Conservation (phyloP, 2,329 filamentous ascomycete genomes). For the Penicillium glabrum region DNA sequence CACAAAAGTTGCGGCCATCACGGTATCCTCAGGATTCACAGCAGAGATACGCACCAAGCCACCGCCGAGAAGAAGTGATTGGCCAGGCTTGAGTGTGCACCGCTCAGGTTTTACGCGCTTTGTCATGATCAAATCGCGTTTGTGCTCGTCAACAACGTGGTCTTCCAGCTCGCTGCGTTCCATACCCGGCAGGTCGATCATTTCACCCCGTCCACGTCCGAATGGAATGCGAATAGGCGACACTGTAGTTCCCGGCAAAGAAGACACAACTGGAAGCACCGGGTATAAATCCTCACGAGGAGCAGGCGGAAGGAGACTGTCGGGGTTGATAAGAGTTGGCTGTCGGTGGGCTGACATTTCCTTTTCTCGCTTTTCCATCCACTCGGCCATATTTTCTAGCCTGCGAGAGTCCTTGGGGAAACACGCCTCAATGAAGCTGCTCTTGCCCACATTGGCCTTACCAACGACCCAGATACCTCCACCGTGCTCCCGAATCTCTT, state of each 20-base stretch:
- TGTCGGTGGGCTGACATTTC: constrained; percentile 13
- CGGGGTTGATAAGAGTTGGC: constrained; percentile 23
- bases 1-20: constrained; percentile 85
- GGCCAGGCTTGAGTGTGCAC: constrained; percentile 68
- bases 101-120: constrained; percentile 72
- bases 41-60: constrained; percentile 88
- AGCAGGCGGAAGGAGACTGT: constrained; percentile 70
- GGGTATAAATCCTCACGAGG: constrained; percentile 74
- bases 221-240: constrained; percentile 93
- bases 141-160: constrained; percentile 67
- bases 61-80: constrained; percentile 80
- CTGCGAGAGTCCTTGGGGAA: constrained; percentile 72
- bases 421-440: constrained; percentile 80
- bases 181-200: constrained; percentile 89
- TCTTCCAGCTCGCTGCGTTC: constrained; percentile 70
- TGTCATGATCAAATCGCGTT: constrained; percentile 73
- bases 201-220: constrained; percentile 79
- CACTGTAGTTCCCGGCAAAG: constrained; percentile 88
- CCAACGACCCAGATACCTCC: constrained; percentile 94
- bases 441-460: constrained; percentile 98
- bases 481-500: constrained; percentile 79
- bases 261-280: constrained; percentile 80
- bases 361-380: constrained; percentile 29
- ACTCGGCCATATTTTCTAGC: constrained; percentile 36
- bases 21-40: constrained; percentile 59